Conservation (phyloP, 208 protist genomes). For the Giardia muris region DNA sequence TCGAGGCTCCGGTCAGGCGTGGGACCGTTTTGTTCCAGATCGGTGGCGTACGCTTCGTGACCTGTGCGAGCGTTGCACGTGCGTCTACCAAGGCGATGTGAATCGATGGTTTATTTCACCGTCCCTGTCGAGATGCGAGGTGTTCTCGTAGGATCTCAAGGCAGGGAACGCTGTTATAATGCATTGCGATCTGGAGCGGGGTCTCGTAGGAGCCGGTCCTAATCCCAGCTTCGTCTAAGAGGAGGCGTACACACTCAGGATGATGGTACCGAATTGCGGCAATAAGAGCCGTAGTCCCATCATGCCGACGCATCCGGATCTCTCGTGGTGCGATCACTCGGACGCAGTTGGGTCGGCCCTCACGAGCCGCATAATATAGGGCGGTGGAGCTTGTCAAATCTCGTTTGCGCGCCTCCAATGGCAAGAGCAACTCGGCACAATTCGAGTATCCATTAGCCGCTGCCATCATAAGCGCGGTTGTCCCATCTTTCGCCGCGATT, state of each 20-base stretch:
- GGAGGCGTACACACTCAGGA: background rate
- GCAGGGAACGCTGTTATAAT: background rate
- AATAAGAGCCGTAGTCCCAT: background rate
- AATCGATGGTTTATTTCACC: no score
- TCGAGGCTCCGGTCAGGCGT: no score
- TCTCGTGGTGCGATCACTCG: background rate
- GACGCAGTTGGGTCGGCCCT: background rate
- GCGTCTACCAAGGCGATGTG: no score
- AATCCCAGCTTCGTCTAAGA: background rate
- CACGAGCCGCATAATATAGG: background rate
- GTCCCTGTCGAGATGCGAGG: no score
- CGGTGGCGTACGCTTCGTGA: no score
- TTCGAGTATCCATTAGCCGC: background rate
- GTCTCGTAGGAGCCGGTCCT: background rate
- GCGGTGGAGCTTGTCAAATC: background rate
- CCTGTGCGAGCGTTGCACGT: no score
- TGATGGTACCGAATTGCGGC: background rate
- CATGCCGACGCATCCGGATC: background rate
- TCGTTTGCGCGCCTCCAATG: background rate
- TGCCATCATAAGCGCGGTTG: background rate
- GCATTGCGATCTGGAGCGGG: background rate
- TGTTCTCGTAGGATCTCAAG: background rate
- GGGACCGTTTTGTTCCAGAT: no score
- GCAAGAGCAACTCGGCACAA: background rate
- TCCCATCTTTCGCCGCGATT: background rate